phyloP scores from a whole-genome alignment of 495 filamentous ascomycete species.

The Penicillium salamii region DNA sequence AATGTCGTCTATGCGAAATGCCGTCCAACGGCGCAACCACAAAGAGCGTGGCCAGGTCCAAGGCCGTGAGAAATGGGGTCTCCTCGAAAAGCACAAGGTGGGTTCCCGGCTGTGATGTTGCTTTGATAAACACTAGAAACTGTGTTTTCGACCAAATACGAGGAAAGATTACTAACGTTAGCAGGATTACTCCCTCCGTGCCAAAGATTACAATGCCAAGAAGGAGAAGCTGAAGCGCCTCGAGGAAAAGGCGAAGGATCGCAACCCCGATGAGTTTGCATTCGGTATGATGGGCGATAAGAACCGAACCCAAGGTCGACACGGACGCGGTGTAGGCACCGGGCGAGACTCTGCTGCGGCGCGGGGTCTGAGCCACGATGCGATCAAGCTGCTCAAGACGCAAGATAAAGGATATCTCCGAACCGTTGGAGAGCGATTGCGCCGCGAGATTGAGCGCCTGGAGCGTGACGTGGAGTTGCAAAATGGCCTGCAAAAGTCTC shows the following conservation, averaged over 20 bases:
- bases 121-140: background rate
- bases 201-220: slow-evolving; percentile 84
- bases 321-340: slow-evolving; percentile 48
- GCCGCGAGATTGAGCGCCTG: slow-evolving; percentile 56
- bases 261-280: slow-evolving; percentile 96
- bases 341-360: slow-evolving; percentile 36
- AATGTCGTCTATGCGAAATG: slow-evolving; percentile 84
- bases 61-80: slow-evolving; percentile 77
- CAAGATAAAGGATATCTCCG: slow-evolving; percentile 90
- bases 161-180: slow-evolving; percentile 16
- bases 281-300: slow-evolving; percentile 76
- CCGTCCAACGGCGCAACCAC: slow-evolving; percentile 74
- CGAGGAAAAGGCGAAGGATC: slow-evolving; percentile 74
- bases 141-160: background rate
- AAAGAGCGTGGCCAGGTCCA: slow-evolving; percentile 82
- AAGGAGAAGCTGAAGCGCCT: slow-evolving; percentile 75
- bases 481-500: slow-evolving; percentile 29
- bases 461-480: slow-evolving; percentile 52
- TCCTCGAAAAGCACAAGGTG: slow-evolving; percentile 88
- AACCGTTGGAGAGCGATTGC: slow-evolving; percentile 58
- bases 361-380: slow-evolving; percentile 56
- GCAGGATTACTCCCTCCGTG: slow-evolving; percentile 88
- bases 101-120: background rate
- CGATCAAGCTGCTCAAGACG: slow-evolving; percentile 87
- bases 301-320: slow-evolving; percentile 53